Conservation (phyloP, 1,139 yeast species). For the Eremothecium coryli region DNA sequence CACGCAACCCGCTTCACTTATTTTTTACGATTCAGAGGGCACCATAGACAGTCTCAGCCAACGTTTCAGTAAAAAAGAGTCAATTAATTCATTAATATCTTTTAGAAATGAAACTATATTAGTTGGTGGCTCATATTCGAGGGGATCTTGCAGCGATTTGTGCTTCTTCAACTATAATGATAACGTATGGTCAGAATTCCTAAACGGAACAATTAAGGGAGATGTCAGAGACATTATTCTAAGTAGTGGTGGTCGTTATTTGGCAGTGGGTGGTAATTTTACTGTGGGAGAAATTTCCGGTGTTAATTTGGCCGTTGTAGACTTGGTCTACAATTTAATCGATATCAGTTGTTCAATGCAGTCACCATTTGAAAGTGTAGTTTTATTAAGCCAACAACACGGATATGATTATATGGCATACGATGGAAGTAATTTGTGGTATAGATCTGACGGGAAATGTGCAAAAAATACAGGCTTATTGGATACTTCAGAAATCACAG, state of each 20-base stretch:
- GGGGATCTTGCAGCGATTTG: slow-evolving; percentile 54
- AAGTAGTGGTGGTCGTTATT: too few relatives aligned
- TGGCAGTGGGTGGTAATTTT: too few relatives aligned
- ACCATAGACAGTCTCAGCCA: slow-evolving; percentile 15
- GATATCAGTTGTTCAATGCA: too few relatives aligned
- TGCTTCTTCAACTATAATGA: slow-evolving; percentile 57
- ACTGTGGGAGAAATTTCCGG: too few relatives aligned
- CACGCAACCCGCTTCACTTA: slow-evolving; percentile 10
- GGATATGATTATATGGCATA: background rate
- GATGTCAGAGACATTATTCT: slow-evolving; percentile 45
- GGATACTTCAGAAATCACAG: too few relatives aligned
- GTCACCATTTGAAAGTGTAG: background rate
- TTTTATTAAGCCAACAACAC: background rate
- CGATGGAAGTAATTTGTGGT: background rate
- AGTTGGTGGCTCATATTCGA: slow-evolving; percentile 70
- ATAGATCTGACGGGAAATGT: slow-evolving; percentile 13
- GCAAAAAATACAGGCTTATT: too few relatives aligned
- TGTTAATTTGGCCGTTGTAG: background rate
- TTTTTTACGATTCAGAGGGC: slow-evolving; percentile 19
- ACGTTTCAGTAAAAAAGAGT: slow-evolving; percentile 27
- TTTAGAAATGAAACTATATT: slow-evolving; percentile 43
- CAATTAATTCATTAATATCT: slow-evolving; percentile 46
- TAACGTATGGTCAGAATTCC: slow-evolving; percentile 45
- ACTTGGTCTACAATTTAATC: background rate
- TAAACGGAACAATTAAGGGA: slow-evolving; percentile 41